Conservation (phyloP, 345 rosid species). For the Passiflora organensis region DNA sequence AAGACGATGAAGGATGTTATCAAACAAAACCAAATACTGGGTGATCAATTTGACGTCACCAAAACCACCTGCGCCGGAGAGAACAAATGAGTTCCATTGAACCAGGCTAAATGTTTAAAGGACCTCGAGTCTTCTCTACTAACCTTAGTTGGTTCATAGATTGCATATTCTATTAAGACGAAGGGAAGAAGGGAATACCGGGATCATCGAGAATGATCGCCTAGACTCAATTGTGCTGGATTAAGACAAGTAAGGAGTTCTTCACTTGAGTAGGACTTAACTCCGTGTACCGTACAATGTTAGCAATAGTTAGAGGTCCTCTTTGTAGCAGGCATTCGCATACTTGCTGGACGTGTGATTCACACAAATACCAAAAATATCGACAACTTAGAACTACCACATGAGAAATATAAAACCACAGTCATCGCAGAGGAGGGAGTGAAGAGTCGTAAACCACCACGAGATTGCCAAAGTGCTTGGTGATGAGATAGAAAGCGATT, state of each 20-base stretch:
- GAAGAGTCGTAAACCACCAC: slow-evolving; percentile 47
- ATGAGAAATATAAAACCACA: neutral
- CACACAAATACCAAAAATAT: neutral
- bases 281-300: slow-evolving; percentile 42
- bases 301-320: slow-evolving; percentile 49
- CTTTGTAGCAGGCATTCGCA: slow-evolving; percentile 73
- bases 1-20: slow-evolving; percentile 61
- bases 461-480: slow-evolving; percentile 70
- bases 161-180: neutral
- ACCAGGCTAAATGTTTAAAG: neutral
- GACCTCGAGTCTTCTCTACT: too few relatives aligned
- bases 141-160: too few relatives aligned
- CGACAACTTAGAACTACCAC: too few relatives aligned
- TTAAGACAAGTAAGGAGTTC: slow-evolving; percentile 58
- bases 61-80: slow-evolving; percentile 31
- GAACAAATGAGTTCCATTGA: neutral
- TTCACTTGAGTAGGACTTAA: slow-evolving; percentile 45
- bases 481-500: slow-evolving; percentile 65
- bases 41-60: slow-evolving; percentile 42
- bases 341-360: slow-evolving; percentile 48
- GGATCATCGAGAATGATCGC: slow-evolving; percentile 44
- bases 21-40: slow-evolving; percentile 54
- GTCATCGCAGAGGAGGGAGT: neutral
- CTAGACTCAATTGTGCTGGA: slow-evolving; percentile 85
- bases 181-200: slow-evolving; percentile 2